Evolutionary conservation across 345 rosid genomes (phyloP), one percentile per base, ranked within the genome.

Genomic region (Linum usitatissimum): DNA sequence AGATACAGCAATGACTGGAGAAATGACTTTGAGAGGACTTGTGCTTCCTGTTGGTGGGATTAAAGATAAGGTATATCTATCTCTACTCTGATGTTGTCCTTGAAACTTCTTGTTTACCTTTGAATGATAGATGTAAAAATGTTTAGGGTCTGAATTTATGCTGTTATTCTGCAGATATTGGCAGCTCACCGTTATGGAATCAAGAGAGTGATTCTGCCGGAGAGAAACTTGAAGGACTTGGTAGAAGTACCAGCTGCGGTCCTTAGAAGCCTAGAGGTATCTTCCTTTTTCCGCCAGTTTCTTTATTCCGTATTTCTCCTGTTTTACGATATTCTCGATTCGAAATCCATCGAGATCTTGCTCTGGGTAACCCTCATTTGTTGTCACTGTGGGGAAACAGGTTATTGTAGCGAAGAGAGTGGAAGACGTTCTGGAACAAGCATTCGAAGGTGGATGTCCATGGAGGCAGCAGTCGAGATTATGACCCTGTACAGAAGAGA

Each of bases 1-100:
- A 68, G 97, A 90, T 76, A 93, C 99, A 59, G 97, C 99, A 72
- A 93, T 93, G 99, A 93, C 99, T 0, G 99, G 99, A 53, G 99
- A 93, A 77, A 93, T 90, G 88, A 93, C 99, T 49, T 71, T 93
- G 83, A 81, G 97, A 75, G 99, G 99, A 63, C 96, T 93, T 31
- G 90, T 93, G 49, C 80, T 93, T 64, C 99, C 99, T 21, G 99
- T 93, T 72, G 99, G 99, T 28, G 99, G 99, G 59, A 68, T 93
- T 68, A 93, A 93, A 81, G 99, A 93, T 59, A 93, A 93, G 96
- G 99, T 86, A 73, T 48, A 23, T 15, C 38, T 42, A 23, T 18
- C 18, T 42, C 9, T 64, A 30, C 48, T 17, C 57, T 60, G 18
- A 6, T 61, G 38, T 54, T 75, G 10, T n/a, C 28, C 14, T 9